These are phyloP conservation scores for Lipomyces oligophaga DNA, from an alignment of 805 yeast genomes.

Conservation along the genomic window DNA sequence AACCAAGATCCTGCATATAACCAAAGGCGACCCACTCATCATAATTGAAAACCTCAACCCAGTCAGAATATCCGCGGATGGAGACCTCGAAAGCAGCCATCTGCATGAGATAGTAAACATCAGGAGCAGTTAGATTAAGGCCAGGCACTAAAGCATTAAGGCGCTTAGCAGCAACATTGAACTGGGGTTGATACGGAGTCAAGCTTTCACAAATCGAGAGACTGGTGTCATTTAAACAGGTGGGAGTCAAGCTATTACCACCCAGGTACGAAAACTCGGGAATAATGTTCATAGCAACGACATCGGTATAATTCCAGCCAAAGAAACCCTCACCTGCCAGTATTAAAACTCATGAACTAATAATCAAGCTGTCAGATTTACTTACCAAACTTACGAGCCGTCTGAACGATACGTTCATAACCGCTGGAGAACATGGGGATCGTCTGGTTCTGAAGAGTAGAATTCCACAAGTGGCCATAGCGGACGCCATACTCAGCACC, in stretches of 20 bases:
- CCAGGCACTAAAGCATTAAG: constrained; percentile 39
- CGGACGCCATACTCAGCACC: constrained; percentile 49
- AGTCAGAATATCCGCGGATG: constrained; percentile 46
- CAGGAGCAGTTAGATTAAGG: constrained; percentile 41
- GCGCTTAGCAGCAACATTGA: constrained; percentile 33
- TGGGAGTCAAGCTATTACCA: constrained; percentile 58
- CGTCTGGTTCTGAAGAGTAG: constrained; percentile 32
- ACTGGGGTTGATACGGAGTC: constrained; percentile 26
- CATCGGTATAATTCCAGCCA: constrained; percentile 42
- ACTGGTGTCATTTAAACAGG: constrained; percentile 44
- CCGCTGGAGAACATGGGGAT: constrained; percentile 56
- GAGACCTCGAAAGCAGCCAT: constrained; percentile 52
- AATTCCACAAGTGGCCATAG: constrained; percentile 48
- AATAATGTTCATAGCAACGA: constrained; percentile 42
- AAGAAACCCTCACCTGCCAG: constrained; percentile 60
- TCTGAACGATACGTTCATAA: constrained; percentile 52
- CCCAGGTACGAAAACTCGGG: constrained; percentile 51
- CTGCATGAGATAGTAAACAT: constrained; percentile 43
- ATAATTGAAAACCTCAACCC: constrained; percentile 45
- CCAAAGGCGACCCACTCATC: constrained; percentile 47
- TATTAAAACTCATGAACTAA: no score
- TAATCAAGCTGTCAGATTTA: no score
- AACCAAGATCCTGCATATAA: constrained; percentile 43
- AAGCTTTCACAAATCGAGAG: constrained; percentile 21
- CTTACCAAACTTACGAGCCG: constrained; percentile 56